Conservation (phyloP, 805 yeast genomes). For the Ogataea chonburiensis region DNA sequence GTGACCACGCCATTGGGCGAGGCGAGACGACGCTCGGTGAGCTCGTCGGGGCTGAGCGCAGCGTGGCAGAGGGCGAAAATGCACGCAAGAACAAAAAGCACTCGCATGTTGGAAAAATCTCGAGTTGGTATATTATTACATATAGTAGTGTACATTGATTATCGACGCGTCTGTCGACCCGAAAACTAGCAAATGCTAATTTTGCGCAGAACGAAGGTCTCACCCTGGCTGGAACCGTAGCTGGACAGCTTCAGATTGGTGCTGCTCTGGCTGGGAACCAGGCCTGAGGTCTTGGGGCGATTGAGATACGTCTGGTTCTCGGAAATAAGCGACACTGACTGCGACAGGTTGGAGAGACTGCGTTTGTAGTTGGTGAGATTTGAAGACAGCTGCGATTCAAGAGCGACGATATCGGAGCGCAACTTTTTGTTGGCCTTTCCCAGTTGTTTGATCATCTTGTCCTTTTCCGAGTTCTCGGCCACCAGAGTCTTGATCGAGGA, state of each 20-base stretch:
- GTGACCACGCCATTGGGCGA: constrained; percentile 40
- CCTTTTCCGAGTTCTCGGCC: constrained; percentile 12
- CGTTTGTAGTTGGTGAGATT: constrained; percentile 19
- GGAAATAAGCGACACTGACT: constrained; percentile 21
- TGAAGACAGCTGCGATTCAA: constrained; percentile 19
- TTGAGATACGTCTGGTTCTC: constrained; percentile 23
- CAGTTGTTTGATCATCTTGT: constrained; percentile 8
- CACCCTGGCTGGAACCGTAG: constrained; percentile 13
- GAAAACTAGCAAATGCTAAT: constrained; percentile 10
- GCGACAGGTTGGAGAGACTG: constrained; percentile 20
- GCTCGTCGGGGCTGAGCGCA: constrained; percentile 19
- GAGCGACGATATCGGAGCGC: constrained; percentile 8
- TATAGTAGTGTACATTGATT: background rate
- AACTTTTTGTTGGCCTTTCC: constrained; percentile 9
- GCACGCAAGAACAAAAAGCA: background rate
- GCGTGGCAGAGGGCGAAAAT: constrained; percentile 7
- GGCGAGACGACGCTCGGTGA: constrained; percentile 14
- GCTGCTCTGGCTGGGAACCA: background rate
- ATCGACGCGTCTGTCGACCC: constrained; percentile 7
- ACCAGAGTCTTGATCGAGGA: constrained; percentile 16
- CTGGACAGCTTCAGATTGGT: constrained; percentile 10
- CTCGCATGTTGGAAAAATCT: constrained; percentile 2
- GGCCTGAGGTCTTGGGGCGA: background rate
- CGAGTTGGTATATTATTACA: background rate
- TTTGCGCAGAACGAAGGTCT: constrained; percentile 20